Evolutionary conservation across 352 stramenopile species (phyloP).

Genomic region (Phytophthora nicotianae): DNA sequence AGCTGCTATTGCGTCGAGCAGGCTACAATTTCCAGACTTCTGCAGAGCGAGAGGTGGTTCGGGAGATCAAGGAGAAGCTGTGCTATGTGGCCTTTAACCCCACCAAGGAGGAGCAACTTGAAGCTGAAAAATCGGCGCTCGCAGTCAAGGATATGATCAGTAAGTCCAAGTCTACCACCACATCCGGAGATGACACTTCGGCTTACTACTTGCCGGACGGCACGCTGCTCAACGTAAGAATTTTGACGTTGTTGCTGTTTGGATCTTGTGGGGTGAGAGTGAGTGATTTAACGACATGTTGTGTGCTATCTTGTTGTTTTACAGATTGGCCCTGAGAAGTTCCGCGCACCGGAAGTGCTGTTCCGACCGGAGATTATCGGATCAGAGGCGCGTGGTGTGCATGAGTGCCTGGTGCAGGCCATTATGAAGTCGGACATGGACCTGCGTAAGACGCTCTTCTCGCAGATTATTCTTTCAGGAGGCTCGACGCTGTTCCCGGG

Average conservation of each 20-base stretch:
- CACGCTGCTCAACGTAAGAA: conserved; percentile 79
- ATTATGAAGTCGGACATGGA: conserved; percentile 99
- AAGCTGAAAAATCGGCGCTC: conserved; percentile 65
- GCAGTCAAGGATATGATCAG: conserved; percentile 58
- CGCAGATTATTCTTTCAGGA: conserved; percentile 93
- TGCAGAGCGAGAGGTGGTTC: conserved; percentile 86
- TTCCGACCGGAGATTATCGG: conserved; percentile 87
- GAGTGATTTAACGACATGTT: not conserved
- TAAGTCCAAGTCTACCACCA: conserved; percentile 44
- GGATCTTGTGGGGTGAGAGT: not conserved
- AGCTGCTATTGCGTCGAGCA: conserved; percentile 71
- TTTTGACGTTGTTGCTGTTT: not conserved
- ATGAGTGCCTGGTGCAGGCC: conserved; percentile 89
- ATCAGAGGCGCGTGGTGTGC: conserved; percentile 78
- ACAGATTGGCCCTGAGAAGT: conserved; percentile 82
- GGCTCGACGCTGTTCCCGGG: conserved; percentile 95
- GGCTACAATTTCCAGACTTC: conserved; percentile 91
- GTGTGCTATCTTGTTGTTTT: conserved; percentile 7
- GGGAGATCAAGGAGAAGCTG: conserved; percentile 90
- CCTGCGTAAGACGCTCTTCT: conserved; percentile 93
- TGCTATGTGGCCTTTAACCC: conserved; percentile 88
- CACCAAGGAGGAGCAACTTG: conserved; percentile 82
- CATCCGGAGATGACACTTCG: conserved; percentile 56
- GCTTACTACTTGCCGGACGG: conserved; percentile 84
- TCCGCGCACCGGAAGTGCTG: conserved; percentile 80